Evolutionary conservation across 2,329 filamentous ascomycete genomes (phyloP), one percentile per base, ranked within the genome.

Genomic region (Podosphaera fusca): DNA sequence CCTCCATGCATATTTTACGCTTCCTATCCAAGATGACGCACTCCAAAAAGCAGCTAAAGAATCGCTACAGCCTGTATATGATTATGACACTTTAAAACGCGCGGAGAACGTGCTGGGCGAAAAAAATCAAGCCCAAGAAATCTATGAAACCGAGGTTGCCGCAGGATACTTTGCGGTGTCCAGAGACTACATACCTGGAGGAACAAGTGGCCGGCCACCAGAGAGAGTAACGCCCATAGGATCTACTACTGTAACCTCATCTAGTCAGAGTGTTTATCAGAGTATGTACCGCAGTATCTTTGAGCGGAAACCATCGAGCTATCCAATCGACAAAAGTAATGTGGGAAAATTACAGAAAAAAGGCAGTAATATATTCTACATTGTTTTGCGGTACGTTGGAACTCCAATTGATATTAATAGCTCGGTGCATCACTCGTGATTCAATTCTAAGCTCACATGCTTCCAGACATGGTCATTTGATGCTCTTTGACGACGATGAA

Each of bases 271-370:
- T 68, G 90, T 98, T 40, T 96, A 96, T 70, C 92, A 96, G 75
- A 85, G 85, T 68, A 95, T 98, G 87, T 98, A 98, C 71, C 77
- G 88, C 67, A 95, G 85, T 68, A 84, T 98, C 60, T 96, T 98
- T 67, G 88, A 95, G 64, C 79, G 90, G 65, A 89, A 84, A 65
- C 64, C 80, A 73, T 63, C 55, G 29, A 62, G 63, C 35, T 64
- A 62, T 50, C 66, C 65, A 61, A 60, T 67, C 45, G 67, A 68
- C 52, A 67, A 64, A 47, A 67, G 66, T 59, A 62, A 63, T 35
- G 61, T 45, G 56, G 65, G 62, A n/a, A 65, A 62, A 47, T 60
- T 65, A 47, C 64, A 68, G 57, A 80, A 75, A 67, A 77, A 74
- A 63, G 84, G 85, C 2, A 82, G 86, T 56, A 95, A 95, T 68